A percentile compares a stretch with the other conserved stretches of the same genome.
Conservation (phyloP, 2,329 filamentous ascomycete genomes). For the Endocalyx cinctus region DNA sequence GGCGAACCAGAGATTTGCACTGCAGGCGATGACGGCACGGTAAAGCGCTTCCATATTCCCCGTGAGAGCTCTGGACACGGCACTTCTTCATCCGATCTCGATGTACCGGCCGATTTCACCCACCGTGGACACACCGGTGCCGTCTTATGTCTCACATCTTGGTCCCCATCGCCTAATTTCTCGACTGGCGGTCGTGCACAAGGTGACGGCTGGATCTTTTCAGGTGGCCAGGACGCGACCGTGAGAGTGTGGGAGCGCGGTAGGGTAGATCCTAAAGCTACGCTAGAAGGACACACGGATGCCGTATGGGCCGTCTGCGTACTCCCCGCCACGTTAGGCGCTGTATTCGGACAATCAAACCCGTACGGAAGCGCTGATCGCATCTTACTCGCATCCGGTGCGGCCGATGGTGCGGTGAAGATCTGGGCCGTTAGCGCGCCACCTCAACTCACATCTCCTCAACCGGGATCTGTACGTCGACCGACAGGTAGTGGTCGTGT, state of each 20-base stretch:
- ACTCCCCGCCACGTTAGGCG: slow-evolving; percentile 74
- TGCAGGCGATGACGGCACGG: slow-evolving; percentile 87
- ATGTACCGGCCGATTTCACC: slow-evolving; percentile 90
- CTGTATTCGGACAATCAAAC: slow-evolving; percentile 72
- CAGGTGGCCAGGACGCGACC: slow-evolving; percentile 88
- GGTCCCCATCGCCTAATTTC: slow-evolving; percentile 82
- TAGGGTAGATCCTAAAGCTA: slow-evolving; percentile 90
- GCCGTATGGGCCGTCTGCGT: slow-evolving; percentile 95
- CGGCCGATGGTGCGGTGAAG: slow-evolving; percentile 84
- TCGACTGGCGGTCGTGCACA: slow-evolving; percentile 81
- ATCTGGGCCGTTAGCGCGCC: slow-evolving; percentile 93
- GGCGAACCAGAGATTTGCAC: slow-evolving; percentile 97
- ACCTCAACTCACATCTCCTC: slow-evolving; percentile 77
- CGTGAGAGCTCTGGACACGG: slow-evolving; percentile 60
- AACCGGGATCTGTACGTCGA: slow-evolving; percentile 60
- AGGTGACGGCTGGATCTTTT: slow-evolving; percentile 98
- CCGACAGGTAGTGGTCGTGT: slow-evolving; percentile 63
- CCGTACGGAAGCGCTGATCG: slow-evolving; percentile 78
- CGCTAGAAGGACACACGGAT: slow-evolving; percentile 89
- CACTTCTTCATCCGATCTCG: slow-evolving; percentile 68
- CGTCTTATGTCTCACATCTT: slow-evolving; percentile 81
- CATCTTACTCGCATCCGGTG: slow-evolving; percentile 84
- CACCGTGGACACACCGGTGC: slow-evolving; percentile 90
- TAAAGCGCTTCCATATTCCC: slow-evolving; percentile 96
- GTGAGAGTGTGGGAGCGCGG: slow-evolving; percentile 95